These are phyloP conservation scores for Pistacia vera DNA, from an alignment of 345 rosid genomes.

Conservation along the genomic window DNA sequence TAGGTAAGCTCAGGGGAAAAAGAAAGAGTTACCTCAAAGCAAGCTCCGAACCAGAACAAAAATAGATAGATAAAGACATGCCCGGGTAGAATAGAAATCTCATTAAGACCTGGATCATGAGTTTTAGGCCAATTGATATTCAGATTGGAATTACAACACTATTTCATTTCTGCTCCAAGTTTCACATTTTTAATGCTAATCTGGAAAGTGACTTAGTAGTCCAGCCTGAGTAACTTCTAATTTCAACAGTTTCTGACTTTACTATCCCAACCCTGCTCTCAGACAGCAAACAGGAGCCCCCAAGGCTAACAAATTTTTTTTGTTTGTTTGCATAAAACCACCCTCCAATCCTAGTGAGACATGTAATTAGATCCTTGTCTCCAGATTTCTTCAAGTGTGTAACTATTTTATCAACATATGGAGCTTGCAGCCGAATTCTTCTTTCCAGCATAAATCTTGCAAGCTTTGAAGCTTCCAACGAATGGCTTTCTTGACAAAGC, in stretches of 20 bases:
- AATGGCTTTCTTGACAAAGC: conserved; percentile 47
- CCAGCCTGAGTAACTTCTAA: not conserved
- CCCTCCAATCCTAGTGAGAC: conserved; percentile 29
- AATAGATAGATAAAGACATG: not conserved
- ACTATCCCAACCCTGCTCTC: not conserved
- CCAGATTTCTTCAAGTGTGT: conserved; percentile 45
- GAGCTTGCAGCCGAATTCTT: conserved; percentile 40
- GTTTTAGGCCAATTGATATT: not conserved
- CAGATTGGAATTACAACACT: not conserved
- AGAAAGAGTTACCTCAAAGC: not conserved
- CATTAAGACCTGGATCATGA: not conserved
- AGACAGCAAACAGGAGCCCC: not conserved
- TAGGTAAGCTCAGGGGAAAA: not conserved
- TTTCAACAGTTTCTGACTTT: not conserved
- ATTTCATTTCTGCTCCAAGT: not conserved
- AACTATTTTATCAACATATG: conserved; percentile 39
- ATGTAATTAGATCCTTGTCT: conserved; percentile 40
- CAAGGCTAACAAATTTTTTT: not conserved
- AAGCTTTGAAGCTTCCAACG: conserved; percentile 63
- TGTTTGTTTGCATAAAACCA: conserved; percentile 17
- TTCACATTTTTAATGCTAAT: conserved; percentile 2
- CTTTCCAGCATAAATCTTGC: conserved; percentile 57
- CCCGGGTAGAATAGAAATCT: not conserved
- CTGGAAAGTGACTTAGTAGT: not conserved
- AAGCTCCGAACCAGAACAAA: not conserved